phyloP scores from a whole-genome alignment of 441 rosid genomes.

The Pelargonium myrrhifolium region DNA sequence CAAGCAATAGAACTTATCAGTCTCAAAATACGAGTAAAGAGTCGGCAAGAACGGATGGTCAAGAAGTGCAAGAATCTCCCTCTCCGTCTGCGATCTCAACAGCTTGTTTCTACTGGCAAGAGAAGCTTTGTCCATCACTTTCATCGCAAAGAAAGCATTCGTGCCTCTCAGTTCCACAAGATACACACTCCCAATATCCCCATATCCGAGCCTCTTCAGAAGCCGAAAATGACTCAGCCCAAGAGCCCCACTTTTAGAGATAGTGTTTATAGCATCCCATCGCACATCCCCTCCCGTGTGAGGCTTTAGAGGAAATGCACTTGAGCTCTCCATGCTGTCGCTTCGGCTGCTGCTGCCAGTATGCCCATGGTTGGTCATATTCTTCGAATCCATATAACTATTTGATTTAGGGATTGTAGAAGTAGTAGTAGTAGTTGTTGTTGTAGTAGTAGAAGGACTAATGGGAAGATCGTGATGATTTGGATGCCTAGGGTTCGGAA shows the following conservation, averaged over 20 bases:
- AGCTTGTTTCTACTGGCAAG: constrained; percentile 81
- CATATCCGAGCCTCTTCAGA: constrained; percentile 84
- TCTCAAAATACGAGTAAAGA: constrained; percentile 70
- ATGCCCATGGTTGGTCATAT: constrained; percentile 13
- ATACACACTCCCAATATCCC: constrained; percentile 43
- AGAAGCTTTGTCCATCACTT: constrained; percentile 92
- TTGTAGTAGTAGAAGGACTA: neutral
- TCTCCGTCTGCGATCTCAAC: constrained; percentile 87
- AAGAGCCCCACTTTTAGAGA: constrained; percentile 55
- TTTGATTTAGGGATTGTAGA: constrained; percentile 23
- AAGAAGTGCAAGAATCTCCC: constrained; percentile 80
- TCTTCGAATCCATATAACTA: constrained; percentile 16
- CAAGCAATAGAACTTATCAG: constrained; percentile 87
- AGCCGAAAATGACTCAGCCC: constrained; percentile 83
- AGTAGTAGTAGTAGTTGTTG: constrained; percentile 20
- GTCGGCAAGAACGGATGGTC: constrained; percentile 93
- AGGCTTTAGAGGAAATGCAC: constrained; percentile 51
- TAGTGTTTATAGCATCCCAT: constrained; percentile 93
- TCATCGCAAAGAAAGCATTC: constrained; percentile 83
- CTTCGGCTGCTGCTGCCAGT: constrained; percentile 26
- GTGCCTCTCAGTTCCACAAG: constrained; percentile 88
- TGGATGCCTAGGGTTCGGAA: constrained; percentile 26
- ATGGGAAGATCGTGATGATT: constrained; percentile 17
- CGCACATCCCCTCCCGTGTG: constrained; percentile 82
- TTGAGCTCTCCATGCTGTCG: constrained; percentile 55